Base-by-base conservation (phyloP, 495 filamentous ascomycete genomes). In the Friedmanniomyces simplex region DNA sequence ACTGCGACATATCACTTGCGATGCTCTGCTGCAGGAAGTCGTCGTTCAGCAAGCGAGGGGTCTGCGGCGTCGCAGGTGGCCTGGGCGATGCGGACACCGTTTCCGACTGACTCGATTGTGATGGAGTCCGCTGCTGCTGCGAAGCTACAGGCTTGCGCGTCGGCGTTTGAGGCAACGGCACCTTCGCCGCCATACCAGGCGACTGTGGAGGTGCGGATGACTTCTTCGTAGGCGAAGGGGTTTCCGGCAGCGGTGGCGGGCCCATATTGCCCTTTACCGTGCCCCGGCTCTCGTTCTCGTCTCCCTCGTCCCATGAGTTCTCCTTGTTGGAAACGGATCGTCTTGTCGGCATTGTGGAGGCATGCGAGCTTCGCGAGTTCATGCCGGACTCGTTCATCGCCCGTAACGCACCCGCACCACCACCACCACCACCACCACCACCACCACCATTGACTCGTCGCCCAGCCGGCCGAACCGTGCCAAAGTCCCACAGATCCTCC, bases 401-500 rank as follows among this genome's bases (percentile, higher is more conserved):
- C 54, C 80, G 82, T 21, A 89, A 71, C 12, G 39, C 39, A 13
- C 18, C 14, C 5, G 18, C 2, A 20, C 72, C 82, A 8, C 62
- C 60, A 25, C 73, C 76, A 30, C 57, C 61, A 24, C 73, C 76
- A 30, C 57, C 57, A 49, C 62, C 60, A 25, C 73, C 76, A 30
- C 57, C 61, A 24, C 73, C 76, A 30, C 57, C 57, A 49, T 57
- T 53, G 26, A n/a, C 47, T 16, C 57, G 56, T 36, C 53, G 26
- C 8, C 49, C 80, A 22, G 78, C 82, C 28, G 90, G 82, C 43
- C 88, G 77, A 48, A 95, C 85, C 1, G 91, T 96, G 24, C 91
- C 90, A 75, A 96, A 96, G 70, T 96, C 91, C 91, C 91, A 96
- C 58, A 95, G 81, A 67, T 95, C 88, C 62, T 90, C 85, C 50